Percentiles rank a stretch among this genome's conserved stretches.
These are phyloP conservation scores for Nothomitra cinnamomea DNA, from an alignment of 2,329 filamentous ascomycete genomes.

Conservation along the genomic window DNA sequence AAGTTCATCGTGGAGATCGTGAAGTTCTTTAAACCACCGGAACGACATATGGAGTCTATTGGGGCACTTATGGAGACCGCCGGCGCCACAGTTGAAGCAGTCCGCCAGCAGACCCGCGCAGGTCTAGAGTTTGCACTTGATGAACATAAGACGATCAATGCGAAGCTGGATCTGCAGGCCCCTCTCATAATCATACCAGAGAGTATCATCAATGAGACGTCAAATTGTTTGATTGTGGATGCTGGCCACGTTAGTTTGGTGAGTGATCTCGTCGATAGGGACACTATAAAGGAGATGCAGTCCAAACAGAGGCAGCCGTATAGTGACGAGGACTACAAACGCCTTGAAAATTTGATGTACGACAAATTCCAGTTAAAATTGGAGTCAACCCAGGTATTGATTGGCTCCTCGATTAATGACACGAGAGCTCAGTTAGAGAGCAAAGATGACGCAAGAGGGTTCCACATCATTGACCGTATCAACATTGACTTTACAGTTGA, in stretches of 20 bases:
- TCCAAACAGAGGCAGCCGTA: conserved; percentile 78
- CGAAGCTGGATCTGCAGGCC: conserved; percentile 85
- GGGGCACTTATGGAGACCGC: conserved; percentile 88
- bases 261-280: conserved; percentile 82
- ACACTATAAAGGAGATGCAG: conserved; percentile 79
- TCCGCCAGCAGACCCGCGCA: conserved; percentile 87
- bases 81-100: conserved; percentile 84
- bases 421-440: conserved; percentile 66
- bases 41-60: conserved; percentile 97
- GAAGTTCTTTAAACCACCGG: conserved; percentile 91
- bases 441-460: conserved; percentile 47
- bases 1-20: conserved; percentile 79
- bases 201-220: conserved; percentile 64
- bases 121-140: conserved; percentile 91
- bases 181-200: conserved; percentile 93
- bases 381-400: conserved; percentile 85
- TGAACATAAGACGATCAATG: conserved; percentile 96
- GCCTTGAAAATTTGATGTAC: conserved; percentile 87
- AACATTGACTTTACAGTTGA: conserved; percentile 97
- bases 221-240: conserved; percentile 84
- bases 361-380: conserved; percentile 91
- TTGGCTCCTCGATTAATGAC: conserved; percentile 81
- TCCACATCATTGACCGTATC: conserved; percentile 91
- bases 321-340: conserved; percentile 73
- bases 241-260: conserved; percentile 90